phyloP scores from a whole-genome alignment of 495 filamentous ascomycete species.

The Hypoxylon intermedium region DNA sequence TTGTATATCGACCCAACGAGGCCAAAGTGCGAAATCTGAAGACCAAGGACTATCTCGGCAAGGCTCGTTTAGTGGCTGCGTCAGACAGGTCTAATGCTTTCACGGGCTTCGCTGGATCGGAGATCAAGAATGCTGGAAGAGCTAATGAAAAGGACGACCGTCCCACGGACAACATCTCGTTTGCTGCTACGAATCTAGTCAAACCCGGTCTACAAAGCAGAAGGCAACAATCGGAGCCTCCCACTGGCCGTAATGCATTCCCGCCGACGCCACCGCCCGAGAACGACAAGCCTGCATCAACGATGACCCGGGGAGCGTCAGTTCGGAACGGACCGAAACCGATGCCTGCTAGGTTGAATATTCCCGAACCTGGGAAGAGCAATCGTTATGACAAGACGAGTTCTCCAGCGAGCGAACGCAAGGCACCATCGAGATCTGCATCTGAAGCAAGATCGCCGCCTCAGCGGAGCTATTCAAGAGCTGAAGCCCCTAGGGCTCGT shows the following conservation, averaged over 20 bases:
- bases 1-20: slow-evolving; percentile 93
- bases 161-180: slow-evolving; percentile 79
- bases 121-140: slow-evolving; percentile 66
- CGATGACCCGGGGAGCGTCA: slow-evolving; percentile 58
- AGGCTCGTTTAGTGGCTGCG: slow-evolving; percentile 91
- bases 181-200: slow-evolving; percentile 87
- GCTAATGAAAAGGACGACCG: slow-evolving; percentile 70
- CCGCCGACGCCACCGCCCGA: slow-evolving; percentile 96
- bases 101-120: slow-evolving; percentile 76
- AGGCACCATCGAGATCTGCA: slow-evolving; percentile 45
- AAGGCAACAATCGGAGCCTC: slow-evolving; percentile 85
- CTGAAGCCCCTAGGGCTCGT: slow-evolving; percentile 45
- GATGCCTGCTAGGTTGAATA: slow-evolving; percentile 60
- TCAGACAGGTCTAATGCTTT: slow-evolving; percentile 78
- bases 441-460: slow-evolving; percentile 53
- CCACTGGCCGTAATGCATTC: slow-evolving; percentile 81
- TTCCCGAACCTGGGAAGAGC: slow-evolving; percentile 54
- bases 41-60: slow-evolving; percentile 95
- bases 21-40: slow-evolving; percentile 98
- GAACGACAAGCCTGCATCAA: slow-evolving; percentile 62
- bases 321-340: slow-evolving; percentile 63
- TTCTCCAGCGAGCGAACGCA: slow-evolving; percentile 54
- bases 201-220: slow-evolving; percentile 79
- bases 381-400: slow-evolving; percentile 57
- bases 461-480: slow-evolving; percentile 60